Base-by-base conservation (phyloP, 768 basidiomycete genomes). In the Kwoniella sp. region DNA sequence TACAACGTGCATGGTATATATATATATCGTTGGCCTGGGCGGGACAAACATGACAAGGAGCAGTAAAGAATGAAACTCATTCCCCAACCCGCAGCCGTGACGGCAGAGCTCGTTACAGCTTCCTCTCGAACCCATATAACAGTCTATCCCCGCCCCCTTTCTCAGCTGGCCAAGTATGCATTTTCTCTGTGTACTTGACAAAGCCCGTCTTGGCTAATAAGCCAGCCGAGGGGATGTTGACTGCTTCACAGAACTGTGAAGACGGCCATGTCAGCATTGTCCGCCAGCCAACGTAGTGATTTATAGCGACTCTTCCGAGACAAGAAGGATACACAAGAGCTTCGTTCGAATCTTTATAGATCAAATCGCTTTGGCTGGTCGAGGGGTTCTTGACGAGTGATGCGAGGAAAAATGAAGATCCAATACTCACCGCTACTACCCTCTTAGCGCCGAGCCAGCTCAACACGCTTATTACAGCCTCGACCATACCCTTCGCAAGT, bases 391-490 rank as follows among this genome's bases (percentile, higher is more conserved):
- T 9, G 13, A 9, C 12, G 37, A 4, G n/a, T 4, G 37, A 37
- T 28, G 13, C 25, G 55, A 8, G 17, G 22, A 22, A 12, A 4
- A 58, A 22, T n/a, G 38, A 23, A 11, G 38, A 28, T 26, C 11
- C 22, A 2, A 23, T 7, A 67, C 66, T 30, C 50, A 67, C 66
- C 4, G 66, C 66, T 20, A 62, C 25, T 25, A 67, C 60, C 48
- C 37, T 52, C 25, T 52, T 26, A 11, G 58, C 41, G 0, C 66
- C 66, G 8, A 61, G 13, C 54, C 60, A 61, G 1, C 22, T 31
- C 26, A 53, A 23, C 23, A 48, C 53, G 1, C 26, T 37, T 12
- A 62, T 20, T 11, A 51, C 23, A 25, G 37, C 23, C 1, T 30
- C 30, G 4, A 62, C 37, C 66, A 67, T 67, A 4, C 25, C 55